These are phyloP conservation scores for Gynandropsis gynandra DNA, from an alignment of 345 rosid species.

Conservation along the genomic window DNA sequence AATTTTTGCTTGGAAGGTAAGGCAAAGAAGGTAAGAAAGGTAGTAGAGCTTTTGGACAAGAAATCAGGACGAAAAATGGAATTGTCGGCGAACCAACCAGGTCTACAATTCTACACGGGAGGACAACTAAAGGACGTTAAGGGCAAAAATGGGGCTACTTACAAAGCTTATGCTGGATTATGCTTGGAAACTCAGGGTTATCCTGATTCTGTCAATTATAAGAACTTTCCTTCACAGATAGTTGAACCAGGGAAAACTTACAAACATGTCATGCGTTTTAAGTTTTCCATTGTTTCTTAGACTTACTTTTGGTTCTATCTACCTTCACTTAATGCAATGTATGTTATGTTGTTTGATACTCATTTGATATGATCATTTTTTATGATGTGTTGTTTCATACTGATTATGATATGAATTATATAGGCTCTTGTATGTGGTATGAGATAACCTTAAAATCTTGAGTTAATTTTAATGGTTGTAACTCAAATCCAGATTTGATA, in stretches of 20 bases:
- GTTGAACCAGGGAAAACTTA: slow-evolving; percentile 48
- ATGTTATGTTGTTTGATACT: no score
- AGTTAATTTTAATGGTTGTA: no score
- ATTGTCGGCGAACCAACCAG: slow-evolving; percentile 56
- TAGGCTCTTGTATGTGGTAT: no score
- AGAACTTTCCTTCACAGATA: slow-evolving; percentile 66
- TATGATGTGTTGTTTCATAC: no score
- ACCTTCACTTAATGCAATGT: no score
- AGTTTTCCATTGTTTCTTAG: slow-evolving; percentile 42
- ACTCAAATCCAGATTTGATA: no score
- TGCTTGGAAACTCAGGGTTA: slow-evolving; percentile 86
- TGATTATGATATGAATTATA: no score
- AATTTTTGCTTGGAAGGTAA: slow-evolving; percentile 57
- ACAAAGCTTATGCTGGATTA: slow-evolving; percentile 50
- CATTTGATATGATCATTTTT: no score
- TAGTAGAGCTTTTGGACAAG: slow-evolving; percentile 52
- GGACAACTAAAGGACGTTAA: slow-evolving; percentile 36
- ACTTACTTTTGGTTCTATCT: neutral
- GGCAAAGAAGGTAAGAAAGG: slow-evolving; percentile 31
- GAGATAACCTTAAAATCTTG: no score
- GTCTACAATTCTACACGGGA: slow-evolving; percentile 73
- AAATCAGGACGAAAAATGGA: slow-evolving; percentile 69
- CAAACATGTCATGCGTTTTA: slow-evolving; percentile 56
- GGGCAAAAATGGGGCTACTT: slow-evolving; percentile 70
- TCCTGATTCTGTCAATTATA: slow-evolving; percentile 69